Base-by-base conservation (phyloP, 768 basidiomycete genomes). In the Russula earlei region DNA sequence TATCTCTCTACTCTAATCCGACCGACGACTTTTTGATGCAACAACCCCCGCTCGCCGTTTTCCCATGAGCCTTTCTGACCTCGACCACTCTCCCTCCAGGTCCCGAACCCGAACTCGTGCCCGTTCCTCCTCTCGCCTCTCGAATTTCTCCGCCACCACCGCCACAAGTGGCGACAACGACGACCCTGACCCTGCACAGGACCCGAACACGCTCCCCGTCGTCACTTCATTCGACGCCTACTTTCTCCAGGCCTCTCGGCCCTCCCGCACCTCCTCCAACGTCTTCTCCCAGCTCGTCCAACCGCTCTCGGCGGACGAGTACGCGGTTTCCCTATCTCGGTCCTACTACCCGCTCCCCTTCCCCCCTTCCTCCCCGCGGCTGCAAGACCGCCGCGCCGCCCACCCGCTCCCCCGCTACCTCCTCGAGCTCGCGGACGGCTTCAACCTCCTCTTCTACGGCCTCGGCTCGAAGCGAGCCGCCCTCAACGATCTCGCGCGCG, bases 201-300 rank as follows among this genome's bases (percentile, higher is more conserved):
- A 33, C 12, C 55, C 65, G 40, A 68, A 88, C 46, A 77, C 81
- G 4, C 76, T 79, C 29, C 81, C 87, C 8, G 73, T 82, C 4
- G 90, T 91, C 24, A 82, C 88, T 6, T 73, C 83, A 7, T 91
- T 93, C 52, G 93, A 98, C 71, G 82, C 85, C 20, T 98, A 95
- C 72, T 89, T 98, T 67, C 75, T 74, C 6, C 77, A 82, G 38
- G 72, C 77, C 27, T 73, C 82, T 9, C 74, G 81, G 22, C 77
- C 84, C 15, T 70, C 82, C 1, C 79, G 80, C 59, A 94, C 91
- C 29, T 91, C 90, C 31, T 72, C 82, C 56, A 84, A 86, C 63
- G 78, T 90, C 47, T 92, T 92, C 68, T 90, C 92, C 0, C 67
- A 77, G 22, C 78, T 84, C 24, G 79, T 91, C 31, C 76, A 83